phyloP scores from a whole-genome alignment of 1,284 basidiomycete genomes.

The Cutaneotrichosporon spelunceum region DNA sequence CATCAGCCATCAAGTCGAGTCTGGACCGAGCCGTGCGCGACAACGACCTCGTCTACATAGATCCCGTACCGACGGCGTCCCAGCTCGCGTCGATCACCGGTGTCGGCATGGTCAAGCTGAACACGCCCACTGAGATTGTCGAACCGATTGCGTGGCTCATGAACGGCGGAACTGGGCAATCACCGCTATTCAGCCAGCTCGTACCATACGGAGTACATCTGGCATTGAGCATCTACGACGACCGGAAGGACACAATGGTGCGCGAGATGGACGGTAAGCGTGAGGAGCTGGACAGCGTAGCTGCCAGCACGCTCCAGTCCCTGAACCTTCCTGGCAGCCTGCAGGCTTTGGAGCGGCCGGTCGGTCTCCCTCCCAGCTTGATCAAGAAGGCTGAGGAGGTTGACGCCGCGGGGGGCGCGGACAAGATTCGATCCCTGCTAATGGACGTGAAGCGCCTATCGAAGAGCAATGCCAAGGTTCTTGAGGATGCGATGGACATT shows the following conservation, averaged over 20 bases:
- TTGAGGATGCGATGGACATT: slow-evolving; percentile 82
- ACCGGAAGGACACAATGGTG: slow-evolving; percentile 72
- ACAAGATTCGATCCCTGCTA: slow-evolving; percentile 67
- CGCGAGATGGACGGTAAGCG: slow-evolving; percentile 63
- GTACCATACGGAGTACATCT: slow-evolving; percentile 83
- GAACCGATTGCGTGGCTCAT: slow-evolving; percentile 57
- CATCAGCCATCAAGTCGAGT: slow-evolving; percentile 59
- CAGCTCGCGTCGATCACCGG: slow-evolving; percentile 66
- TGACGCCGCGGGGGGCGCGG: slow-evolving; percentile 69
- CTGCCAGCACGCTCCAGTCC: slow-evolving; percentile 63
- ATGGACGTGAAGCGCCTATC: slow-evolving; percentile 70
- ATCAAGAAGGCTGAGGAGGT: slow-evolving; percentile 84
- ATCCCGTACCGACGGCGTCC: slow-evolving; percentile 72
- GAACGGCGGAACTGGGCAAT: slow-evolving; percentile 55
- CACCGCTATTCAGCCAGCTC: slow-evolving; percentile 70
- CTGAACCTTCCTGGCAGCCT: slow-evolving; percentile 81
- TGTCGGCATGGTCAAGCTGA: slow-evolving; percentile 66
- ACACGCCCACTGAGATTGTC: slow-evolving; percentile 61
- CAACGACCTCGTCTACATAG: slow-evolving; percentile 94
- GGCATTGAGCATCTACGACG: slow-evolving; percentile 82
- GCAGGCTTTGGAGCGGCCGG: slow-evolving; percentile 80
- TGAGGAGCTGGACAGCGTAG: slow-evolving; percentile 64
- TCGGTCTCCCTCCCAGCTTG: slow-evolving; percentile 83
- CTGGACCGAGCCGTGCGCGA: slow-evolving; percentile 73
- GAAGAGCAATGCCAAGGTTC: slow-evolving; percentile 60